A percentile compares a stretch with the other conserved stretches of the same genome.
phyloP scores from a whole-genome alignment of 495 filamentous ascomycete genomes.

The Polyplosphaeria fusca region DNA sequence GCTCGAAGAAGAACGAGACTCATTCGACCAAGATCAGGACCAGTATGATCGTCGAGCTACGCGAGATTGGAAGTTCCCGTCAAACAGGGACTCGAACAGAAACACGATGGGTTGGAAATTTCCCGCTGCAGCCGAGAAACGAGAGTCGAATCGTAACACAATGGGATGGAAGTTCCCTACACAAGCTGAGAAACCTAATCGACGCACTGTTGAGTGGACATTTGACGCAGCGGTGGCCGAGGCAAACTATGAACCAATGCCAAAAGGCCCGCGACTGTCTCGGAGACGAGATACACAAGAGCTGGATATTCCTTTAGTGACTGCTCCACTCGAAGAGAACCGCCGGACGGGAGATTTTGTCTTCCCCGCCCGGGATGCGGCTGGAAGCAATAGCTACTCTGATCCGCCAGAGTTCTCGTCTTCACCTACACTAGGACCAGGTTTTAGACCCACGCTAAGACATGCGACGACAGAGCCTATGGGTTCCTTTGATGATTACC shows the following conservation, averaged over 20 bases:
- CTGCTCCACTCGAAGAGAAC: constrained; percentile 9
- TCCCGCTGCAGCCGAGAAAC: not conserved
- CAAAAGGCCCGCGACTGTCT: constrained; percentile 5
- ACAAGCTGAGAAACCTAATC: constrained; percentile 12
- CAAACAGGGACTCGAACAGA: not conserved
- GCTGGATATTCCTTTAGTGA: constrained; percentile 4
- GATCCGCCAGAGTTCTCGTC: constrained; percentile 21
- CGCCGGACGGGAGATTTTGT: constrained; percentile 28
- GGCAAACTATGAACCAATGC: constrained; percentile 16
- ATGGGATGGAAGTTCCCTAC: constrained; percentile 5
- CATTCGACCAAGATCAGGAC: constrained; percentile 33
- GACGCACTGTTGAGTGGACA: constrained; percentile 29
- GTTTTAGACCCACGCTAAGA: constrained; percentile 37
- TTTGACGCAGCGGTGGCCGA: constrained; percentile 31
- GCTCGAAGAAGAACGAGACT: constrained; percentile 37
- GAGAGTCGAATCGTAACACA: constrained; percentile 3
- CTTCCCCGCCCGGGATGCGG: constrained; percentile 21
- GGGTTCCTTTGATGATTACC: constrained; percentile 37
- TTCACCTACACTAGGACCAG: constrained; percentile 29
- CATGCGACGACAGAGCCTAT: constrained; percentile 39
- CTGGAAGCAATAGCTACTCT: constrained; percentile 8
- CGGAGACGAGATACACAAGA: constrained; percentile 25
- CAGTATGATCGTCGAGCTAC: constrained; percentile 32
- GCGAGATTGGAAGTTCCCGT: constrained; percentile 34
- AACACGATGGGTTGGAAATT: constrained; percentile 7